Evolutionary conservation across 495 filamentous ascomycete genomes (phyloP).

Genomic region (Hypoxylon lienhwacheense): DNA sequence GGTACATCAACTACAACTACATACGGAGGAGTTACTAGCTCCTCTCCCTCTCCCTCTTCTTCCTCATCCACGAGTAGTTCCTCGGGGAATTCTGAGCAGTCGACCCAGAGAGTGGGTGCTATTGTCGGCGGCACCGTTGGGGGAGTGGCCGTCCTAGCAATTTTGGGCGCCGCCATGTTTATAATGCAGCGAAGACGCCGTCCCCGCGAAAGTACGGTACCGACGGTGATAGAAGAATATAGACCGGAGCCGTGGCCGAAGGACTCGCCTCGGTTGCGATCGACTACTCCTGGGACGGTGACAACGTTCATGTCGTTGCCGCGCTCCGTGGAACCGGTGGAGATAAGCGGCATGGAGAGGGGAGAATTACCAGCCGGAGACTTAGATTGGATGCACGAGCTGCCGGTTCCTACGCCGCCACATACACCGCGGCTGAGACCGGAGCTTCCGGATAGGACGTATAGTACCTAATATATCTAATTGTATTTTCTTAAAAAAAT

Average conservation of each 20-base stretch:
- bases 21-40: constrained; percentile 3
- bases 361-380: constrained; percentile 31
- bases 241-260: constrained; percentile 40
- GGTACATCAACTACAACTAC: background rate
- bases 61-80: background rate
- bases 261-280: constrained; percentile 29
- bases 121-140: constrained; percentile 35
- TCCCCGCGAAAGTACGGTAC: constrained; percentile 9
- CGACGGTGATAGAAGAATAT: constrained; percentile 28
- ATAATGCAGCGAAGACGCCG: constrained; percentile 14
- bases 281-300: constrained; percentile 29
- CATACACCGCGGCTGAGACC: constrained; percentile 23
- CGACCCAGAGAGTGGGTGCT: constrained; percentile 12
- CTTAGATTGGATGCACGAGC: constrained; percentile 33
- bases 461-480: constrained; percentile 27
- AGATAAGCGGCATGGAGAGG: constrained; percentile 16
- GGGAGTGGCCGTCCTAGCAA: constrained; percentile 15
- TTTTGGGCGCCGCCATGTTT: constrained; percentile 10
- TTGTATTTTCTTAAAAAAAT: constrained; percentile 7
- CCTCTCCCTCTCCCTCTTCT: too few species aligned
- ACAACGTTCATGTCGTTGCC: constrained; percentile 10
- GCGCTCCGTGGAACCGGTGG: constrained; percentile 15
- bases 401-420: constrained; percentile 32
- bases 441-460: constrained; percentile 37
- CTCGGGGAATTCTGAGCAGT: constrained; percentile 5